Evolutionary conservation across 2,329 filamentous ascomycete species (phyloP), one percentile per base, ranked within the genome.

Genomic region (Thermomyces lanuginosus): DNA sequence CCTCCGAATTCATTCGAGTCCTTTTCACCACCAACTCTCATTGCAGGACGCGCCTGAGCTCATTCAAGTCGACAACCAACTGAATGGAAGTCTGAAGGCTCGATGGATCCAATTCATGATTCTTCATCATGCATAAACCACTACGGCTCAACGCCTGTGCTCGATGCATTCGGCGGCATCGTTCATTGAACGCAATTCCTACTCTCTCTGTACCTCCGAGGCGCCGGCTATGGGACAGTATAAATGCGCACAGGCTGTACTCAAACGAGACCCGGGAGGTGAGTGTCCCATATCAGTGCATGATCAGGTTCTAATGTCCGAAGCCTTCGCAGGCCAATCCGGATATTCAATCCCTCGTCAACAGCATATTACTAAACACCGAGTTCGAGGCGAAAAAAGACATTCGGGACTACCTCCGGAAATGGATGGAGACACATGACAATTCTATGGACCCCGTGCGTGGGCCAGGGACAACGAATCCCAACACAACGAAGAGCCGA

Each of bases 401-500:
- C 30, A 56, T 60, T 16, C 46, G 53, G 26, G 38, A 47, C n/a
- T 58, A 58, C 28, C 37, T 60, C 11, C 37, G 37, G 24, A 48
- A 49, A 44, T 60, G 56, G 56, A 48, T 52, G 32, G 38, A 42
- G 7, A 37, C 31, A 5, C 46, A 49, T 15, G 32, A 40, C 2
- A 44, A 42, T 13, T n/a, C 26, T 8, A 8, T 48, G 17, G 47
- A 54, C 15, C 50, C 49, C 2, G 34, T 49, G 9, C 40, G 36
- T 6, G 38, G 40, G 6, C 35, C 41, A 2, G 36, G 35, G 9
- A 36, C 39, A 8, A 33, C 33, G 3, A 38, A 39, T 6, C 14
- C 27, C 11, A 7, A 8, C 18, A 15, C n/a, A 4, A 3, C 8
- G 7, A 5, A 15, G 11, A 11, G 16, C 6, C 10, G 26, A 12